These are phyloP conservation scores for Neonectria coccinea DNA, from an alignment of 2,329 filamentous ascomycete species.

Conservation along the genomic window DNA sequence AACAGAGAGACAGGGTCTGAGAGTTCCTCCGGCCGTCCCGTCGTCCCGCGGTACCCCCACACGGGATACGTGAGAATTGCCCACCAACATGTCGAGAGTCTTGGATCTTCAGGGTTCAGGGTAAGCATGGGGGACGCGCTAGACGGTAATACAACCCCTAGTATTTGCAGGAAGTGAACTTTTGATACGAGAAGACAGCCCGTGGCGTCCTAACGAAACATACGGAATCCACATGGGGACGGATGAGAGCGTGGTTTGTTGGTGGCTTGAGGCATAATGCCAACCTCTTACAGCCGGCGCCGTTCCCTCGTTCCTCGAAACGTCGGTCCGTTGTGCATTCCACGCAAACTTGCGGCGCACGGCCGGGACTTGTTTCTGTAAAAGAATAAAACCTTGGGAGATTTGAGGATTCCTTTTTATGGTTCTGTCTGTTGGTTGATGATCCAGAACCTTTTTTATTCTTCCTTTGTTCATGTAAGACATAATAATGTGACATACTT, in stretches of 20 bases:
- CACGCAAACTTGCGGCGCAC: neutral
- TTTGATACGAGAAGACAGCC: neutral
- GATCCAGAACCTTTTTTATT: too few relatives aligned
- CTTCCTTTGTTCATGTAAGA: too few relatives aligned
- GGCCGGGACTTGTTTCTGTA: neutral
- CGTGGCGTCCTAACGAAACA: neutral
- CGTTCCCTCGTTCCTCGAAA: neutral
- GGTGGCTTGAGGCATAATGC: conserved; percentile 17
- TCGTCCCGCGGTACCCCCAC: neutral
- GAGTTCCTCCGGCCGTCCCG: neutral
- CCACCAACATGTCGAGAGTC: neutral
- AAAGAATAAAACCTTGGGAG: neutral
- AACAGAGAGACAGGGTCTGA: conserved; percentile 1
- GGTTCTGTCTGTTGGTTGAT: too few relatives aligned
- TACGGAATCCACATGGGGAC: neutral
- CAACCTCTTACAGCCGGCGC: conserved; percentile 2
- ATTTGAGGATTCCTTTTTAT: neutral
- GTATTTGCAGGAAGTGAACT: neutral
- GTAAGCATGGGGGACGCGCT: neutral
- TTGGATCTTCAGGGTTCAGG: neutral
- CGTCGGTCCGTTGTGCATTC: conserved; percentile 2
- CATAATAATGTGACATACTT: too few relatives aligned
- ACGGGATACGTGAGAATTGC: neutral
- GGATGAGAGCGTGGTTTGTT: neutral
- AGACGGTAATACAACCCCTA: neutral